Conservation (phyloP, 495 filamentous ascomycete species). For the Hypoxylon crocopeplum region DNA sequence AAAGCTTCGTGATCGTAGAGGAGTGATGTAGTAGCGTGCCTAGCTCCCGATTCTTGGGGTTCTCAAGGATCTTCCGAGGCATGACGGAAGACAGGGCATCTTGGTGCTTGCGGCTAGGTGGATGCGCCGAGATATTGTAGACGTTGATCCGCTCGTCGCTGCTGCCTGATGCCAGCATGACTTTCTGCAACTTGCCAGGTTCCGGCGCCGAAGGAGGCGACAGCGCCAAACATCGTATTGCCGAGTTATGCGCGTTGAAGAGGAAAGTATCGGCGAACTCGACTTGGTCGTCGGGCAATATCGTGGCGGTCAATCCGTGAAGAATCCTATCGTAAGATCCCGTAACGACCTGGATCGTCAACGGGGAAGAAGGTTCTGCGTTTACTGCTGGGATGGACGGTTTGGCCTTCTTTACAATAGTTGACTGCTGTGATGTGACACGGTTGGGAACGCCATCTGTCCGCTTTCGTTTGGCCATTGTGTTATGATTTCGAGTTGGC, state of each 20-base stretch:
- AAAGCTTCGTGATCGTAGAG: constrained; percentile 75
- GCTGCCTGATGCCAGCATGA: constrained; percentile 86
- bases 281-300: constrained; percentile 57
- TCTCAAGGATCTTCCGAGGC: constrained; percentile 75
- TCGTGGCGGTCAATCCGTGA: constrained; percentile 84
- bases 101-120: constrained; percentile 58
- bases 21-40: constrained; percentile 87
- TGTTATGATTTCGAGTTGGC: too few relatives aligned
- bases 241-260: constrained; percentile 88
- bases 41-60: constrained; percentile 84
- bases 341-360: constrained; percentile 84
- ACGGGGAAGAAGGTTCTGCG: constrained; percentile 38
- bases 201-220: constrained; percentile 74
- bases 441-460: constrained; percentile 44
- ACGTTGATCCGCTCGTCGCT: constrained; percentile 95
- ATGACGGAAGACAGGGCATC: constrained; percentile 64
- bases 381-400: constrained; percentile 37
- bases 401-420: constrained; percentile 52
- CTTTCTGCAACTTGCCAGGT: constrained; percentile 66
- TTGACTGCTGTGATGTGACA: constrained; percentile 22
- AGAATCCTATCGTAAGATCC: constrained; percentile 95
- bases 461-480: constrained; percentile 82
- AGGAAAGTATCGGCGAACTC: constrained; percentile 93
- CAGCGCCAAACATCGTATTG: constrained; percentile 88
- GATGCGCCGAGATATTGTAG: constrained; percentile 82